A percentile compares a stretch with the other conserved stretches of the same genome.
Conservation (phyloP, 148 eudicot species). For the Simmondsia chinensis region DNA sequence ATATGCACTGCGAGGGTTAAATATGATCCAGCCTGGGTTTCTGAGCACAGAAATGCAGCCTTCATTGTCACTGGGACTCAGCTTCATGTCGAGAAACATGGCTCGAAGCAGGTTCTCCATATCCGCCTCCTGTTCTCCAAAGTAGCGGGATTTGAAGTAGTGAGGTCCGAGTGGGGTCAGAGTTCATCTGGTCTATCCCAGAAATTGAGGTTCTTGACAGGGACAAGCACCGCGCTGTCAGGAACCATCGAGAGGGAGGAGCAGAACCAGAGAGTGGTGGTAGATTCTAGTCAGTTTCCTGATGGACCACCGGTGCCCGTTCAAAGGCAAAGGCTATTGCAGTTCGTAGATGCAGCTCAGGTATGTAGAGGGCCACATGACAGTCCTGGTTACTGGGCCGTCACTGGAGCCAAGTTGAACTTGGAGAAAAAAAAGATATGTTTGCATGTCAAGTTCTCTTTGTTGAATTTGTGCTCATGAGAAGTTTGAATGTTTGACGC, state of each 20-base stretch:
- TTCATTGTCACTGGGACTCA: slow-evolving; percentile 85
- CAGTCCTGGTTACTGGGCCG: slow-evolving; percentile 79
- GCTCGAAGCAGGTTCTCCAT: slow-evolving; percentile 43
- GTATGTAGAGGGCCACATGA: slow-evolving; percentile 59
- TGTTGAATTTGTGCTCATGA: slow-evolving; percentile 29
- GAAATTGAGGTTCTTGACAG: slow-evolving; percentile 33
- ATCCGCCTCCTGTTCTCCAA: slow-evolving; percentile 52
- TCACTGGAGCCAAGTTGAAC: slow-evolving; percentile 63
- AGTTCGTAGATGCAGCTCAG: slow-evolving; percentile 51
- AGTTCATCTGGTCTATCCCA: slow-evolving; percentile 24
- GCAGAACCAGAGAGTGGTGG: slow-evolving; percentile 23
- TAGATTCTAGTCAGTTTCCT: slow-evolving; percentile 72
- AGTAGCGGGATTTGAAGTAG: slow-evolving; percentile 23
- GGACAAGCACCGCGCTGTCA: slow-evolving; percentile 25
- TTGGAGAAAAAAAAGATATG: slow-evolving; percentile 54
- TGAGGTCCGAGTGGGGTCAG: slow-evolving; percentile 52
- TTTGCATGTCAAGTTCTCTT: slow-evolving; percentile 58
- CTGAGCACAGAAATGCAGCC: slow-evolving; percentile 11
- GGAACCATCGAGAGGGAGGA: slow-evolving; percentile 36
- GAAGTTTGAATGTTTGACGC: neutral
- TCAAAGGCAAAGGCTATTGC: slow-evolving; percentile 43
- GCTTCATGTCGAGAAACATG: slow-evolving; percentile 41
- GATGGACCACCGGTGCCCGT: slow-evolving; percentile 64
- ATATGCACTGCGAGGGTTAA: slow-evolving; percentile 60
- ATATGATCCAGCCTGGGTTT: slow-evolving; percentile 38